Base-by-base conservation (phyloP, 345 rosid species). In the Anacardium occidentale region DNA sequence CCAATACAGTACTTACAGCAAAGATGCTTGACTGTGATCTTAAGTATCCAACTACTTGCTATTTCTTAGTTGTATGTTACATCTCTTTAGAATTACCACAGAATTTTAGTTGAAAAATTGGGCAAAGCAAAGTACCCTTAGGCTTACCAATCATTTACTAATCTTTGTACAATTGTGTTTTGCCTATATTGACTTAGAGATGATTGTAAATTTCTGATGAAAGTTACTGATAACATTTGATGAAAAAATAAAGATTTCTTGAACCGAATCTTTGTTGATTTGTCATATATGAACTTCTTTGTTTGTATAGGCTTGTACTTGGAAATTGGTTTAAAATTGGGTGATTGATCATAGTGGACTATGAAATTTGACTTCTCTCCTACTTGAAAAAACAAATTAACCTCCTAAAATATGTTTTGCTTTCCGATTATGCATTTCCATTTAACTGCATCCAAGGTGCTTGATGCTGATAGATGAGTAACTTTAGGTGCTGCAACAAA, bases 241-340 rank as follows among this genome's bases (percentile, higher is more conserved):
- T 70, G 12, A 14, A 21, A 18, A 18, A 64, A 52, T 45, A 3
- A 37, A 53, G 26, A 68, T 17, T 50, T 47, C 26, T 24, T 25
- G 34, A 44, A 85, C 67, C 64, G n/a, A 50, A 13, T 50, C 15
- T 50, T 15, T 50, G 11, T 29, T 26, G 10, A 25, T 10, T 24
- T 10, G 4, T 58, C n/a, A 58, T 25, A 10, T 24, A 58, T 58
- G 40, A 12, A 47, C 77, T 79, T 57, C 73, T 75, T 24, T 72
- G 79, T 79, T 85, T 80, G 62, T 70, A 80, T 29, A 78, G 74
- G 76, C 83, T 85, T 61, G 83, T 82, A 68, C 75, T 73, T 60
- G 71, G 71, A 75, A 55, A 81, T 79, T 6, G 89, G 85, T 10
- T 80, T 76, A 66, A 13, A 48, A 12, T 48, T 2, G 53, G 17